Base-by-base conservation (phyloP, 2,329 filamentous ascomycete species). In the Aureobasidium pullulans region DNA sequence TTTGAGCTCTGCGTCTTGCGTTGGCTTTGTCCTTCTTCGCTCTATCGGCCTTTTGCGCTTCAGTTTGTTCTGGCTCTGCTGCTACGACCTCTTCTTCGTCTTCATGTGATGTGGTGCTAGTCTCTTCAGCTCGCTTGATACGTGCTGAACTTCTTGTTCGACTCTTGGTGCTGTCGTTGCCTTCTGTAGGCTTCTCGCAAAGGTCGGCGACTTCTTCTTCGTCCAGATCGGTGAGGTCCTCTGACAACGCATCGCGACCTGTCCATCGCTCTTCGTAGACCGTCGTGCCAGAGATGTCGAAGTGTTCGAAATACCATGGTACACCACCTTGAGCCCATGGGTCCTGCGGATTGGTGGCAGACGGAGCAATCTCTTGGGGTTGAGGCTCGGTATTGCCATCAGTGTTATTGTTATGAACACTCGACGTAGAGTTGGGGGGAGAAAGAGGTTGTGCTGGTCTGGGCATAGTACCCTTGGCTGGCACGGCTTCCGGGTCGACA, bases 231-330 rank as follows among this genome's bases (percentile, higher is more conserved):
- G 89, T 95, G 23, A 96, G 79, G 57, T 70, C 68, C 72, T 96
- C 92, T 67, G 89, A 95, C 72, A 93, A 85, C 13, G 80, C 83
- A 59, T 92, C 88, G 36, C 86, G 81, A 1, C 86, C 89, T 0
- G 83, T 84, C 79, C 86, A 90, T 56, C 84, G 81, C 72, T 93
- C 88, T 64, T 87, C 87, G 59, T 89, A 79, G 9, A 93, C 83
- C 0, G 87, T 93, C 0, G 90, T 96, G 60, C 91, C 93, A 57
- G 84, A 68, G 58, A 89, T 87, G 54, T 94, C 84, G 69, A 95
- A 95, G 8, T 84, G 81, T 68, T 89, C 83, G 61, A 96, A 82
- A 72, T 96, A 96, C 90, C 91, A 96, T 7, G 90, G 84, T 11
- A 96, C 79, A 36, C 93, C 93, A 60, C 93, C 93, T 50, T 87